These are phyloP conservation scores for Achaetomiella virescens DNA, from an alignment of 495 filamentous ascomycete species.

Conservation along the genomic window DNA sequence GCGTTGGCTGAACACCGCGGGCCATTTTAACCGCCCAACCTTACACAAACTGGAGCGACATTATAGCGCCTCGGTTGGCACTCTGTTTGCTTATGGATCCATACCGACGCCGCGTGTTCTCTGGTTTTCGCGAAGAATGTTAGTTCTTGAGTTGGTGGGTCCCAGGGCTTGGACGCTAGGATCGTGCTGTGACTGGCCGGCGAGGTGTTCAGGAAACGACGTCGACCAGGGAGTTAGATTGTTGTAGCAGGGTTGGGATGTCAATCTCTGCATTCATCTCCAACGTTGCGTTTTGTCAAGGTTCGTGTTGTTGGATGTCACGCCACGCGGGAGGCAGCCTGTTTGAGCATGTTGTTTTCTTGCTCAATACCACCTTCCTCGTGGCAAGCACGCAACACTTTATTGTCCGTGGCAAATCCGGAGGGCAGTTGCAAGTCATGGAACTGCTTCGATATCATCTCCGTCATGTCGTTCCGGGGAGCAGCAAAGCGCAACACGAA, in stretches of 20 bases:
- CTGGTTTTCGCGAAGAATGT: not conserved
- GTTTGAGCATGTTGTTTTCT: not conserved
- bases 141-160: not conserved
- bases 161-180: not conserved
- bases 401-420: not conserved
- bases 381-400: not conserved
- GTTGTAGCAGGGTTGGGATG: no score
- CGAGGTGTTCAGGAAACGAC: not conserved
- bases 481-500: no score
- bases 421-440: no score
- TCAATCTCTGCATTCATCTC: no score
- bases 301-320: not conserved
- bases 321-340: not conserved
- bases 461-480: no score
- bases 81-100: not conserved
- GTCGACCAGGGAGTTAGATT: no score
- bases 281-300: no score
- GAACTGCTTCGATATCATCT: no score
- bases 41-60: slow-evolving; percentile 16
- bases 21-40: slow-evolving; percentile 10
- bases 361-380: slow-evolving; percentile 5
- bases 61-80: slow-evolving; percentile 11
- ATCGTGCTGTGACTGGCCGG: not conserved
- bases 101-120: not conserved
- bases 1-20: not conserved